phyloP scores from a whole-genome alignment of 257 asterid species.

The Primulina eburnea region DNA sequence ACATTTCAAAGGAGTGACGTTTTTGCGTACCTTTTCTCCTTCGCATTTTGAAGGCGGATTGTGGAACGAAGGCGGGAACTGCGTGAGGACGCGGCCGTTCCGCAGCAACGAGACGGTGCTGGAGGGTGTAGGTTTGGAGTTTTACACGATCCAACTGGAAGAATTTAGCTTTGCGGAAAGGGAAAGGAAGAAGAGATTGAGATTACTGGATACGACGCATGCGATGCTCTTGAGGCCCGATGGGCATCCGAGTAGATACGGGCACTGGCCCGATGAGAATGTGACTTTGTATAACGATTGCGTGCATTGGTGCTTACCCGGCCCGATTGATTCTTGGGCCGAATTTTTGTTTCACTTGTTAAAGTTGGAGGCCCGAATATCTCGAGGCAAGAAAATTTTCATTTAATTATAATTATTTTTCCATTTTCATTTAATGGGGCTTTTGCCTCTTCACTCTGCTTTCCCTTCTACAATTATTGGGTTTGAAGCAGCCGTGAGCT shows the following conservation, averaged over 20 bases:
- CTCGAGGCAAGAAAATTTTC: neutral
- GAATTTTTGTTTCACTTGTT: conserved; percentile 12
- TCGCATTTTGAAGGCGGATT: conserved; percentile 55
- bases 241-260: conserved; percentile 61
- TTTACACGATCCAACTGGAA: conserved; percentile 46
- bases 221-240: conserved; percentile 63
- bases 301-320: conserved; percentile 47
- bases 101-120: conserved; percentile 38
- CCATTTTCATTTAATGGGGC: too few species aligned
- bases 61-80: conserved; percentile 60
- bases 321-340: conserved; percentile 18
- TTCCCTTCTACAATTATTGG: too few species aligned
- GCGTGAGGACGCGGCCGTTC: conserved; percentile 45
- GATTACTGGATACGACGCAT: conserved; percentile 48
- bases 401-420: too few species aligned
- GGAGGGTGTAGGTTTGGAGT: conserved; percentile 37
- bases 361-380: conserved; percentile 3
- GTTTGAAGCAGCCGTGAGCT: too few species aligned
- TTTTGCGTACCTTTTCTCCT: conserved; percentile 57
- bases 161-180: conserved; percentile 44
- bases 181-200: conserved; percentile 32
- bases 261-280: conserved; percentile 59
- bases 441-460: too few species aligned
- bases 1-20: conserved; percentile 27
- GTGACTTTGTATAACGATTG: conserved; percentile 45